Evolutionary conservation across 768 basidiomycete species (phyloP).

Genomic region (Suillus alpinus): DNA sequence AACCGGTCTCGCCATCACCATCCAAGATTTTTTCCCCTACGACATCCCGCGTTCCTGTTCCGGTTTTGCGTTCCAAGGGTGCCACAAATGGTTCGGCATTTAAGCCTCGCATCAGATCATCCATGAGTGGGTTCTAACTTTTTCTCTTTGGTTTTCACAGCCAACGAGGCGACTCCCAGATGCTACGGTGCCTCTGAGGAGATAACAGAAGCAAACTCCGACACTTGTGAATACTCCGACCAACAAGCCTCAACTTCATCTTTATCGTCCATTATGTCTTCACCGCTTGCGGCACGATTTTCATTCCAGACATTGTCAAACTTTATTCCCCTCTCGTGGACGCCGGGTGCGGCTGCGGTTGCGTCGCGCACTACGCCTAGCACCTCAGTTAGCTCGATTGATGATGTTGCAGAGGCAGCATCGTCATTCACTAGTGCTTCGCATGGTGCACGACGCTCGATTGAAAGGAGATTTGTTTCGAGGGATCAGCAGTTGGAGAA

Average conservation of each 20-base stretch:
- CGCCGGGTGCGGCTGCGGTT: constrained; percentile 36
- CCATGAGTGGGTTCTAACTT: constrained; percentile 59
- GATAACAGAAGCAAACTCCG: constrained; percentile 13
- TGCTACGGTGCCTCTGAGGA: constrained; percentile 32
- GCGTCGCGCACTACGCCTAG: constrained; percentile 22
- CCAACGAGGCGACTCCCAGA: constrained; percentile 36
- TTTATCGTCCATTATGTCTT: constrained; percentile 48
- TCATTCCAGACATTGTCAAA: constrained; percentile 60
- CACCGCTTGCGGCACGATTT: constrained; percentile 53
- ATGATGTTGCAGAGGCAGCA: constrained; percentile 10
- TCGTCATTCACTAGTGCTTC: constrained; percentile 11
- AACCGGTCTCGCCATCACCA: constrained; percentile 49
- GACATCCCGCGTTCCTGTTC: constrained; percentile 40
- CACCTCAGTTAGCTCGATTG: constrained; percentile 11
- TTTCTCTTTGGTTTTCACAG: constrained; percentile 33
- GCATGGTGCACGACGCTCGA: constrained; percentile 10
- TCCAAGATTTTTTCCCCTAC: constrained; percentile 22
- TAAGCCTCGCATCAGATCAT: constrained; percentile 47
- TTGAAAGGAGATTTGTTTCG: constrained; percentile 47
- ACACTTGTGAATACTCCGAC: constrained; percentile 24
- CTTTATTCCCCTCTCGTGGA: constrained; percentile 56
- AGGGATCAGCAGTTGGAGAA: constrained; percentile 67
- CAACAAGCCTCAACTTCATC: constrained; percentile 34
- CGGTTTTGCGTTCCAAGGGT: constrained; percentile 23
- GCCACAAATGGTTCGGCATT: constrained; percentile 59